Percentiles rank a stretch among this genome's conserved stretches.
Evolutionary conservation across 352 stramenopile genomes (phyloP).

Genomic region (Globisporangium polare): DNA sequence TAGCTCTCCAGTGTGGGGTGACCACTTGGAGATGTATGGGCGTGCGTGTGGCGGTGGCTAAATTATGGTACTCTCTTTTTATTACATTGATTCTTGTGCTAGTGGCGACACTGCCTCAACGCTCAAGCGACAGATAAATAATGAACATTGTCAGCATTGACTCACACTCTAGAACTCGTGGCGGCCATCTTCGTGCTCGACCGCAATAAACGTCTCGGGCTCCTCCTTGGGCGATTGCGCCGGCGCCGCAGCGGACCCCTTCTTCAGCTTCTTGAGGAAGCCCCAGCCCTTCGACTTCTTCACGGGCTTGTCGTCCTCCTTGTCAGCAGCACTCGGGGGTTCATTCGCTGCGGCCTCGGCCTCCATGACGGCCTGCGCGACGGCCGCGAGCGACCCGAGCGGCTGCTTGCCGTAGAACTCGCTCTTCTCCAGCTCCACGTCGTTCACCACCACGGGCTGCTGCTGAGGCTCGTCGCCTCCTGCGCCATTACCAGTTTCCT

Average conservation of each 20-base stretch:
- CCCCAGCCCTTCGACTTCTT: slow-evolving; percentile 34
- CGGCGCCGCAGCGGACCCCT: slow-evolving; percentile 1
- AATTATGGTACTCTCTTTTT: background rate
- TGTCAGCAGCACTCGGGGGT: background rate
- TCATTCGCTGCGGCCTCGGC: slow-evolving; percentile 21
- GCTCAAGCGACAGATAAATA: background rate
- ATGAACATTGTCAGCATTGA: background rate
- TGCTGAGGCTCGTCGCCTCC: slow-evolving; percentile 13
- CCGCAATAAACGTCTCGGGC: slow-evolving; percentile 10
- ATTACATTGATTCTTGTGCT: background rate
- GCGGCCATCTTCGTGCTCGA: slow-evolving; percentile 40
- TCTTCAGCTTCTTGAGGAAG: slow-evolving; percentile 18
- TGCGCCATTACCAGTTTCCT: background rate
- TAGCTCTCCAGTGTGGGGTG: too few relatives aligned
- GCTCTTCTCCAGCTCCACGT: slow-evolving; percentile 14
- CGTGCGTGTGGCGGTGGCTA: background rate
- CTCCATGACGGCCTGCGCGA: slow-evolving; percentile 13
- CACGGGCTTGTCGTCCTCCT: slow-evolving; percentile 18
- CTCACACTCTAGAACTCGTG: slow-evolving; percentile 40
- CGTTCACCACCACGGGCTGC: background rate
- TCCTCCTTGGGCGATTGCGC: slow-evolving; percentile 8
- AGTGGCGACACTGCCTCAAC: background rate
- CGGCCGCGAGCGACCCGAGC: slow-evolving; percentile 11
- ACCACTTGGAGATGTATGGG: too few relatives aligned
- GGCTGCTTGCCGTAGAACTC: slow-evolving; percentile 21